phyloP scores from a whole-genome alignment of 345 rosid genomes.

The Rhodomyrtus tomentosa region DNA sequence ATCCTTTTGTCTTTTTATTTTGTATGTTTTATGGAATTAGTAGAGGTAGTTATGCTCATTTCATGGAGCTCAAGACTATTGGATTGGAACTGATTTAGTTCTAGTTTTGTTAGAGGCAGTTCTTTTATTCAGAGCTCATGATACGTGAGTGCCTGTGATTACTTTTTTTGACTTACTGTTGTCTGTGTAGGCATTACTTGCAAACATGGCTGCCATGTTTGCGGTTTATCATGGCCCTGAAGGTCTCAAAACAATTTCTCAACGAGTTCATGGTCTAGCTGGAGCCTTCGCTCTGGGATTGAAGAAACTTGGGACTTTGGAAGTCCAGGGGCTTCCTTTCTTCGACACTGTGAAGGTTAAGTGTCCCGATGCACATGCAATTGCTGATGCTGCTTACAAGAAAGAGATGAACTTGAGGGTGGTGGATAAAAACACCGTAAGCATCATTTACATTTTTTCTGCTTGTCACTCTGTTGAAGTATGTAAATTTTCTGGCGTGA shows the following conservation, averaged over 20 bases:
- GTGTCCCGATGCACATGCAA: slow-evolving; percentile 68
- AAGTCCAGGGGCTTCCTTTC: slow-evolving; percentile 81
- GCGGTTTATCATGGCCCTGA: slow-evolving; percentile 97
- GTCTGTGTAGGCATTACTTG: slow-evolving; percentile 72
- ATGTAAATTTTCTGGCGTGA: neutral
- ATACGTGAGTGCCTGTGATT: neutral
- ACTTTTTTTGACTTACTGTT: slow-evolving; percentile 4
- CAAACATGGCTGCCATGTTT: slow-evolving; percentile 98
- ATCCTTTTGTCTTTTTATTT: neutral
- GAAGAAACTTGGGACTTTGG: slow-evolving; percentile 77
- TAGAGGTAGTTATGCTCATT: neutral
- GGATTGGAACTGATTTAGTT: neutral
- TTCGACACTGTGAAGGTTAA: slow-evolving; percentile 93
- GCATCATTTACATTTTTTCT: slow-evolving; percentile 13
- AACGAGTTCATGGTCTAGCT: slow-evolving; percentile 95
- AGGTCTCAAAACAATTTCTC: slow-evolving; percentile 71
- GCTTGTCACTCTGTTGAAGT: neutral
- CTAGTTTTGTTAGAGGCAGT: neutral
- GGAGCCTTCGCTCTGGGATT: slow-evolving; percentile 73
- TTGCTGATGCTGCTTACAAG: slow-evolving; percentile 68
- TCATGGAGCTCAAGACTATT: neutral
- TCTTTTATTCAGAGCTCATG: neutral
- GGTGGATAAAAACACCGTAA: slow-evolving; percentile 72
- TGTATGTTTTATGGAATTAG: neutral
- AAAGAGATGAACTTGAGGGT: slow-evolving; percentile 70